Base-by-base conservation (phyloP, 2,329 filamentous ascomycete species). In the Xylaria sp. region DNA sequence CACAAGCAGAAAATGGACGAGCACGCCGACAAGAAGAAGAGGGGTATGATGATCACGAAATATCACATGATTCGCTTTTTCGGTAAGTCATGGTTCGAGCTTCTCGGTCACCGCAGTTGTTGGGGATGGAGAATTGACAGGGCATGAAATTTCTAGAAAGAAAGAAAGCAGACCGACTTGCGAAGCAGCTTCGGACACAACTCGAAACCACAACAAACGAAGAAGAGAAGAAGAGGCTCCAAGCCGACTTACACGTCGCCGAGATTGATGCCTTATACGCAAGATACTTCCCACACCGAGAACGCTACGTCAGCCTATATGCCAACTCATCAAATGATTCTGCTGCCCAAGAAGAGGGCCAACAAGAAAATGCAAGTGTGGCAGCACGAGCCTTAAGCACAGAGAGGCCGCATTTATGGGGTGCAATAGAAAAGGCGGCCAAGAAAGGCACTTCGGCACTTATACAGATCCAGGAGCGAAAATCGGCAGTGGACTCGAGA, bases 31-130 rank as follows among this genome's bases (percentile, higher is more conserved):
- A 88, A 89, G 74, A 90, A 89, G 81, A 85, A 85, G 76, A 86
- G 88, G 72, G 86, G 85, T 74, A 85, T 88, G 68, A 93, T 94
- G 87, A 93, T 94, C 70, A 84, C 84, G 60, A 92, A 90, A 79
- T 96, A 94, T 75, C 92, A 95, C 78, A 94, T 93, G 87, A 88
- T 95, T 60, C 85, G 93, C 32, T 96, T 96, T 78, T 95, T 95
- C 80, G 93, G 92, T 92, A 83, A 60, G 86, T 63, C 10, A 37
- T 32, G 8, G 5, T 21, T 21, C 13, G 29, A 40, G 18, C 13
- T 32, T 23, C 16, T 25, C 18, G 2, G 10, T 16, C 23, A n/a
- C 21, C 13, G 1, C 18, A 16, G n/a, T 6, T 1, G 54, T 40
- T 12, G 5, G 29, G 29, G 40, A 21, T 35, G 25, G 13, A 25